These are phyloP conservation scores for Lentinus tigrinus DNA, from an alignment of 768 basidiomycete species.

Conservation along the genomic window DNA sequence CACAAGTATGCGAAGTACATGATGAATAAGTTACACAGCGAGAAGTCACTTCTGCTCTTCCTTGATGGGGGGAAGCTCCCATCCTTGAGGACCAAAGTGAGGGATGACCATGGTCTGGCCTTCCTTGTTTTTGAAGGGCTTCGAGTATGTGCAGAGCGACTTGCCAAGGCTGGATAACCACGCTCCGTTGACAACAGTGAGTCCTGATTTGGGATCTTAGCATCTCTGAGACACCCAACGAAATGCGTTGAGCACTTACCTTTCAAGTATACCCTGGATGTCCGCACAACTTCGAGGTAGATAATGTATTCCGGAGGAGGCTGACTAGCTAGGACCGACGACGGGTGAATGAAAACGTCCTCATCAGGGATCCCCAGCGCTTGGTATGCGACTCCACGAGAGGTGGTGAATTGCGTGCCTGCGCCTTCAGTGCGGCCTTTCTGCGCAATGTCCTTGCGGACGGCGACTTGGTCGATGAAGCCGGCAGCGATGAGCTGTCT, in stretches of 20 bases:
- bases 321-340: constrained; percentile 67
- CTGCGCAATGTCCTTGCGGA: constrained; percentile 80
- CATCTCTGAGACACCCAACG: neutral
- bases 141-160: constrained; percentile 85
- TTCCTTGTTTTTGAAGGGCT: constrained; percentile 67
- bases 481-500: constrained; percentile 84
- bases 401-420: constrained; percentile 70
- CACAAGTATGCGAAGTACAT: neutral
- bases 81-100: constrained; percentile 79
- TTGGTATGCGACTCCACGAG: constrained; percentile 79
- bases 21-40: neutral
- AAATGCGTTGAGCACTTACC: constrained; percentile 41
- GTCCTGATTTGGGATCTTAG: constrained; percentile 40
- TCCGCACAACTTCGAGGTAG: constrained; percentile 79
- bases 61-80: constrained; percentile 79
- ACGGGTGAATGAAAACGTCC: constrained; percentile 91
- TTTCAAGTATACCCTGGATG: constrained; percentile 76
- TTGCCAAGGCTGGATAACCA: constrained; percentile 86
- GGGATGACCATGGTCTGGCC: constrained; percentile 78
- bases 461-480: constrained; percentile 94
- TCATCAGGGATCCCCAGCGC: constrained; percentile 71
- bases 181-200: constrained; percentile 82
- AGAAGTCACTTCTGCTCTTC: constrained; percentile 13
- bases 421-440: constrained; percentile 40
- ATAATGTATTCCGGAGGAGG: constrained; percentile 85